phyloP scores from a whole-genome alignment of 1,284 basidiomycete species.

The Naganishia sp. region DNA sequence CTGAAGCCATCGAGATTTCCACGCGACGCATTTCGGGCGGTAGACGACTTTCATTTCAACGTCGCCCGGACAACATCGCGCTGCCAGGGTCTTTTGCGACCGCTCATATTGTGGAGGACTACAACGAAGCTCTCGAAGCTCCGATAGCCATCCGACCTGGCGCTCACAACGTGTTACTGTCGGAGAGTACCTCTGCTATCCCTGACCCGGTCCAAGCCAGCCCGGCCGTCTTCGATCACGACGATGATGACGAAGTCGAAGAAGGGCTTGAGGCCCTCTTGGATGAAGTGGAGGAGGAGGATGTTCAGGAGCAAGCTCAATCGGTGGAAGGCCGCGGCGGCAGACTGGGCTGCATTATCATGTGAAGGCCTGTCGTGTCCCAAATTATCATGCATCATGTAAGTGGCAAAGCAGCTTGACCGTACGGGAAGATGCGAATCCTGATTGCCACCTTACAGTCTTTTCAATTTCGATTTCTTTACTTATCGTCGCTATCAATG shows the following conservation, averaged over 20 bases:
- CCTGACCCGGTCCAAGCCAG: background rate
- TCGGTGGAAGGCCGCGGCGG: background rate
- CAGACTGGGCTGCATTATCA: slow-evolving; percentile 9
- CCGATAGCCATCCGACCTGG: background rate
- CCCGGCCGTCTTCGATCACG: background rate
- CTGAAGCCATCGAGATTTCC: background rate
- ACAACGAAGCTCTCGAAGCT: background rate
- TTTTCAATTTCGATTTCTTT: no score
- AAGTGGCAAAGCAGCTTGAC: no score
- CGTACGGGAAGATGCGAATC: no score
- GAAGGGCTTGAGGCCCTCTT: slow-evolving; percentile 8
- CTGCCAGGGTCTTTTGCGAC: background rate
- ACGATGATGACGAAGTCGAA: slow-evolving; percentile 6
- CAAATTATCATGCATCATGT: no score
- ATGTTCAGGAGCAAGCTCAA: slow-evolving; percentile 16
- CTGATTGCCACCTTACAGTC: no score
- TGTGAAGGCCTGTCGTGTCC: background rate
- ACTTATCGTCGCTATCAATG: no score
- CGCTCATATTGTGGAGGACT: background rate
- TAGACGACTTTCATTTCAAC: background rate
- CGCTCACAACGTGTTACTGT: background rate
- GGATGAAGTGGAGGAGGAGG: slow-evolving; percentile 19
- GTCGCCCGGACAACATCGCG: no score
- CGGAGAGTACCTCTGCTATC: background rate
- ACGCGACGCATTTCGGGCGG: background rate